Percentiles rank a stretch among this genome's conserved stretches.
Evolutionary conservation across 768 basidiomycete species (phyloP).

Genomic region (Tephrocybe sp.): DNA sequence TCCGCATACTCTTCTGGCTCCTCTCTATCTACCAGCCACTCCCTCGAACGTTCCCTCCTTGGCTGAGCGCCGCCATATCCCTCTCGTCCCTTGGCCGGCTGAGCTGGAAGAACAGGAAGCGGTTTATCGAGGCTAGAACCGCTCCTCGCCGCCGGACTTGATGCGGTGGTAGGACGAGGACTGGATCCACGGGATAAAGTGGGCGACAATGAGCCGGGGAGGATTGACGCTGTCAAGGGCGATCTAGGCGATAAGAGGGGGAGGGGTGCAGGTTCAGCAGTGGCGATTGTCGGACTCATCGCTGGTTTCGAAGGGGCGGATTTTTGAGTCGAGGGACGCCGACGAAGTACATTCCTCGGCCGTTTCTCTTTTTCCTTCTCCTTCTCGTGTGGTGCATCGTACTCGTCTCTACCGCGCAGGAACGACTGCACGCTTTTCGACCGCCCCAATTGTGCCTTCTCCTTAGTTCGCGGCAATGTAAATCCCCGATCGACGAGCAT

Average conservation of each 20-base stretch:
- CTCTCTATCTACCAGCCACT: neutral
- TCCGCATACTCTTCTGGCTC: neutral
- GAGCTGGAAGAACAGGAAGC: neutral
- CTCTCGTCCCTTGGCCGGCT: neutral
- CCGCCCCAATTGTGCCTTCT: neutral
- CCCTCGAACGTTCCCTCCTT: neutral
- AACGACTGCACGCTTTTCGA: constrained; percentile 4
- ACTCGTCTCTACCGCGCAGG: neutral
- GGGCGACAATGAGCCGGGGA: constrained; percentile 3
- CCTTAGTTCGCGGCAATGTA: neutral
- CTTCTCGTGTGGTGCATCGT: neutral
- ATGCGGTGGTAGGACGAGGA: neutral
- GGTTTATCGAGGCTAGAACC: constrained; percentile 3
- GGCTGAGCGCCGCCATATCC: neutral
- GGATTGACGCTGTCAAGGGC: constrained; percentile 8
- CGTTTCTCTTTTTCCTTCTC: constrained; percentile 10
- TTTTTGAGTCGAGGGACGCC: constrained; percentile 11
- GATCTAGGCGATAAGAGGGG: constrained; percentile 11
- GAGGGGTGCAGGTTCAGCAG: neutral
- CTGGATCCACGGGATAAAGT: neutral
- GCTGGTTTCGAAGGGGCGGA: neutral
- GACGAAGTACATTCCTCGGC: constrained; percentile 12
- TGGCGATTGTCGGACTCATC: neutral
- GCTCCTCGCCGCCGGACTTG: neutral
- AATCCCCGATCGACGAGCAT: constrained; percentile 3